Conservation (phyloP, 331 rosid species). For the Telfairia occidentalis region DNA sequence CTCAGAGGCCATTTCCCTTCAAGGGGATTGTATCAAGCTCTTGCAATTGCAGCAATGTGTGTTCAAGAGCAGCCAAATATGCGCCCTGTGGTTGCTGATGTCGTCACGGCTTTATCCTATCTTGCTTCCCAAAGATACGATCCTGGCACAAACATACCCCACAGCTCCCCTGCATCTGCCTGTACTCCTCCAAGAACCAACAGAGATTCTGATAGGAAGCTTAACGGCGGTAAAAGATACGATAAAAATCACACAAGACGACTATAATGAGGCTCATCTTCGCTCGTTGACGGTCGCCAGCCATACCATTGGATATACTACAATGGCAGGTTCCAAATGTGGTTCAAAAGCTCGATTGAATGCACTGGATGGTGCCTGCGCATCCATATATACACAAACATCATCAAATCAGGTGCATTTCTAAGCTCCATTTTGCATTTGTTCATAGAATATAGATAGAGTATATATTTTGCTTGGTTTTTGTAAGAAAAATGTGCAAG, state of each 20-base stretch:
- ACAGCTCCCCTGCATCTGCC: conserved; percentile 40
- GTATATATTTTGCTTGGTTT: not conserved
- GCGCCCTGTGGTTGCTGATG: conserved; percentile 90
- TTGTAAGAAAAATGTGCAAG: not conserved
- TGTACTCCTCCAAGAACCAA: conserved; percentile 50
- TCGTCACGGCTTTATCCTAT: conserved; percentile 81
- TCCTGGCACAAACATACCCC: conserved; percentile 31
- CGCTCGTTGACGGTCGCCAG: not conserved
- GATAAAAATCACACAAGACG: conserved; percentile 5
- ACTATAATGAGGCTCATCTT: not conserved
- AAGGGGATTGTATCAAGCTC: conserved; percentile 89
- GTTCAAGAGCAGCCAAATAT: conserved; percentile 87
- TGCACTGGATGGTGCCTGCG: not conserved
- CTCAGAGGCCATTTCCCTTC: conserved; percentile 79
- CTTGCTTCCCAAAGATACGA: conserved; percentile 68
- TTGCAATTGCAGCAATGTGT: conserved; percentile 95
- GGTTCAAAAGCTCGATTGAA: conserved; percentile 9
- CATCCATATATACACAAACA: not conserved
- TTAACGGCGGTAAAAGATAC: conserved; percentile 4
- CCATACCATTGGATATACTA: not conserved
- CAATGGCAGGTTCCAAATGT: not conserved
- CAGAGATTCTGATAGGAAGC: conserved; percentile 7
- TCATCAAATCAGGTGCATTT: conserved; percentile 9
- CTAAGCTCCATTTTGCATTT: conserved; percentile 9
- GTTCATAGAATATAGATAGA: conserved; percentile 6